Evolutionary conservation across 2,329 filamentous ascomycete genomes (phyloP), one percentile per base, ranked within the genome.

Genomic region (Aspergillus sp.): DNA sequence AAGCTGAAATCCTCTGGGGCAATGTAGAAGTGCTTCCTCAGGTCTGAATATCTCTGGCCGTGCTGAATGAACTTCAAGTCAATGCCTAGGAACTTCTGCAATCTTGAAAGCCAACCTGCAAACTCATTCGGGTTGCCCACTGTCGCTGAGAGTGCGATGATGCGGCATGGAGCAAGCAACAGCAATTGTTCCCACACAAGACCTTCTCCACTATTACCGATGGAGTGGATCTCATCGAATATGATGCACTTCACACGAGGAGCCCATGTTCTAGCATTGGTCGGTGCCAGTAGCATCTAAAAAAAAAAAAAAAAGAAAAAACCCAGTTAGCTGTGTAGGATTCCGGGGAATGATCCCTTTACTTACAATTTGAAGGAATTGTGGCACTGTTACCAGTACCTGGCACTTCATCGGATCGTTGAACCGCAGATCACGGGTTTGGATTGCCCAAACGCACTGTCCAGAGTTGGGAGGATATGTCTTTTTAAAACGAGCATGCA

Each of bases 141-240:
- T 0, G 86, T 91, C 1, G 86, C 86, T 1, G 86, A 90, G 1
- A 91, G 74, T 0, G 86, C 86, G 52, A 90, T 85, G 43, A 91
- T 85, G 0, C 84, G 86, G 54, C 85, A 90, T 1, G 85, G 85
- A 0, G 85, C 78, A 50, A 88, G 73, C 1, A 90, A 73, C 1
- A 90, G 69, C 3, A 91, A 72, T 58, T 90, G 85, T 57, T 91
- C 85, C 85, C 85, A 91, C 2, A 89, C 73, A 1, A 88, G 69
- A 44, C 85, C 85, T 53, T 90, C 85, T 5, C 88, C 82, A 0
- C 81, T 77, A 60, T 89, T 81, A 0, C 86, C 84, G 49, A 91
- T 90, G 32, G 80, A 88, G 61, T 91, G 86, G 2, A 90, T 81
- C 66, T 91, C 86, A 57, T 91, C 86, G 48, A 90, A 90, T 43